A percentile compares a stretch with the other conserved stretches of the same genome.
phyloP scores from a whole-genome alignment of 2,329 filamentous ascomycete genomes.

The Pleomassaria siparia region DNA sequence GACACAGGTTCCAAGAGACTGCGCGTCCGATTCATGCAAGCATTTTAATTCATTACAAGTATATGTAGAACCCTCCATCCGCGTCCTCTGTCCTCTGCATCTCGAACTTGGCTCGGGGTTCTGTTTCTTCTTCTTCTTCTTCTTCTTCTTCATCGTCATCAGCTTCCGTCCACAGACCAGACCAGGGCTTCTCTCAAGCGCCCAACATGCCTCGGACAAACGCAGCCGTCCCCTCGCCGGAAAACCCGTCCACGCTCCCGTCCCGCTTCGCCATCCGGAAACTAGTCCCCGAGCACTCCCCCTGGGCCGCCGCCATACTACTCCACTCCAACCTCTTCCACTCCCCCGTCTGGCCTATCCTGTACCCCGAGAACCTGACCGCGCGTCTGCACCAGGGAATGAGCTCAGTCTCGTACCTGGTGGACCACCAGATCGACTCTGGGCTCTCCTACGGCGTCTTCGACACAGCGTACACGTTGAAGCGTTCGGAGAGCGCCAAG shows the following conservation, averaged over 20 bases:
- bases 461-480: conserved; percentile 43
- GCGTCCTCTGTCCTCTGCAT: no score
- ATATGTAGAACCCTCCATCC: no score
- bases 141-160: no score
- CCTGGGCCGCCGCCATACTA: conserved; percentile 35
- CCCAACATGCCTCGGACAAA: conserved; percentile 20
- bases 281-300: conserved; percentile 24
- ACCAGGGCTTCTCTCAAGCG: background rate
- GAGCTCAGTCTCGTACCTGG: conserved; percentile 25
- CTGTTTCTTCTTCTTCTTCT: no score
- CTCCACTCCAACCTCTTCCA: conserved; percentile 36
- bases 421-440: conserved; percentile 37
- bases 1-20: no score
- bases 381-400: conserved; percentile 13
- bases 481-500: conserved; percentile 29
- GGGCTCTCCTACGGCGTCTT: conserved; percentile 43
- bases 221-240: conserved; percentile 21
- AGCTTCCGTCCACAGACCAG: background rate
- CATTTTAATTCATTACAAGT: no score
- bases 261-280: conserved; percentile 36
- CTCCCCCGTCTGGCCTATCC: conserved; percentile 25
- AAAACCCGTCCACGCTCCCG: conserved; percentile 27
- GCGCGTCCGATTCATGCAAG: no score
- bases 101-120: no score
- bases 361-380: conserved; percentile 28